A percentile compares a stretch with the other conserved stretches of the same genome.
Conservation (phyloP, 495 filamentous ascomycete species). For the Neurospora hispaniola region DNA sequence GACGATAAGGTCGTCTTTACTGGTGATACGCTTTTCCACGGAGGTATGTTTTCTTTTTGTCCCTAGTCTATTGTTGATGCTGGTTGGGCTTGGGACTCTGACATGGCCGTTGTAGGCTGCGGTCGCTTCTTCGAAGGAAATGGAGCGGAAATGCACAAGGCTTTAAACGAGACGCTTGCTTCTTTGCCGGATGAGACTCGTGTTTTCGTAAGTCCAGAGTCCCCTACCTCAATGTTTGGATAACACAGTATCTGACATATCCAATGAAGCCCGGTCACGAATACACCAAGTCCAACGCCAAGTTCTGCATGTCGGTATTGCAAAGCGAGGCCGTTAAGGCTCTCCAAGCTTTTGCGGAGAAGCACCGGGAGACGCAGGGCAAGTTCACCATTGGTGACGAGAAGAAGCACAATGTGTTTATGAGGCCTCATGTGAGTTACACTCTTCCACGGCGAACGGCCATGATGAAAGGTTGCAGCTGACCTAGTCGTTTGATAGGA, state of each 20-base stretch:
- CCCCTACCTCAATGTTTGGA: too few species aligned
- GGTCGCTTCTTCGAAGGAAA: constrained; percentile 97
- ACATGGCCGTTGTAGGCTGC: constrained; percentile 48
- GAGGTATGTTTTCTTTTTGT: constrained; percentile 40
- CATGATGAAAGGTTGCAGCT: neutral
- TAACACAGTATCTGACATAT: too few species aligned
- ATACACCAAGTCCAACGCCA: constrained; percentile 90
- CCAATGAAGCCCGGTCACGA: constrained; percentile 72
- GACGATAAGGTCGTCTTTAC: constrained; percentile 82
- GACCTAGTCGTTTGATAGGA: constrained; percentile 43
- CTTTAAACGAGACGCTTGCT: constrained; percentile 76
- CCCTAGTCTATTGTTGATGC: too few species aligned
- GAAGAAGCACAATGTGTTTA: constrained; percentile 98
- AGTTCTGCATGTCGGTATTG: constrained; percentile 67
- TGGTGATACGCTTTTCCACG: constrained; percentile 92
- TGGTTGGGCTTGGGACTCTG: neutral
- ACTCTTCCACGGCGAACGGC: neutral
- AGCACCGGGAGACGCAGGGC: constrained; percentile 81
- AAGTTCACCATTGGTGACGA: constrained; percentile 97
- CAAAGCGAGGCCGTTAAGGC: constrained; percentile 66
- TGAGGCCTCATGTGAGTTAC: constrained; percentile 67
- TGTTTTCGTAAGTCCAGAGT: constrained; percentile 54
- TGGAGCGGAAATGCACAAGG: constrained; percentile 77
- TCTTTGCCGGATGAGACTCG: constrained; percentile 81
- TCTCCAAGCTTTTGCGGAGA: constrained; percentile 61